Evolutionary conservation across 805 yeast genomes (phyloP).

Genomic region (Candida xyloterini): DNA sequence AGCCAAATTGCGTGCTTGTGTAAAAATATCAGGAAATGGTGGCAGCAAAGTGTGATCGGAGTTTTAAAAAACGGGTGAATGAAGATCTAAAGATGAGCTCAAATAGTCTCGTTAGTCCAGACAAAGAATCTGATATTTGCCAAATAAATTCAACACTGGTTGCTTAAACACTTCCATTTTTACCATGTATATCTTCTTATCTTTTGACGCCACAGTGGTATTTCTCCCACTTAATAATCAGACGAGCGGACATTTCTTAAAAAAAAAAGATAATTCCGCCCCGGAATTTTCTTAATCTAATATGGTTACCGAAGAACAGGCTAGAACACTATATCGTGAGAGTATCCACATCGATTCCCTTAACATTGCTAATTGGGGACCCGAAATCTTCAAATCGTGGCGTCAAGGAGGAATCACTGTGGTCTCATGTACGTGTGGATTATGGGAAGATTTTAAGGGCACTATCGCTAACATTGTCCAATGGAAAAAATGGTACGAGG

Average conservation of each 20-base stretch:
- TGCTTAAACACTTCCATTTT: too few relatives aligned
- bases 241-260: not conserved
- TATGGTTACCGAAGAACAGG: constrained; percentile 20
- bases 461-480: constrained; percentile 20
- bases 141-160: too few relatives aligned
- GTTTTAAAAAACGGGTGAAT: too few relatives aligned
- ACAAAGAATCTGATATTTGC: too few relatives aligned
- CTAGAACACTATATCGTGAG: constrained; percentile 19
- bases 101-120: too few relatives aligned
- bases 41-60: not conserved
- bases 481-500: constrained; percentile 24
- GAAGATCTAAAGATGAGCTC: too few relatives aligned
- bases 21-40: not conserved
- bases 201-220: not conserved
- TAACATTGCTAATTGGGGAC: constrained; percentile 19
- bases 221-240: not conserved
- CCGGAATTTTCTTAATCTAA: not conserved
- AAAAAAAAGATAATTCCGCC: constrained; percentile 2
- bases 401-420: constrained; percentile 21
- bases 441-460: constrained; percentile 22
- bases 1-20: not conserved
- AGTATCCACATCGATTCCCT: constrained; percentile 20
- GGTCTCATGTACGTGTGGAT: constrained; percentile 20
- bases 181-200: not conserved
- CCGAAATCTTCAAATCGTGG: constrained; percentile 19